Evolutionary conservation across 257 asterid genomes (phyloP).

Genomic region (Ilex aquifolium): DNA sequence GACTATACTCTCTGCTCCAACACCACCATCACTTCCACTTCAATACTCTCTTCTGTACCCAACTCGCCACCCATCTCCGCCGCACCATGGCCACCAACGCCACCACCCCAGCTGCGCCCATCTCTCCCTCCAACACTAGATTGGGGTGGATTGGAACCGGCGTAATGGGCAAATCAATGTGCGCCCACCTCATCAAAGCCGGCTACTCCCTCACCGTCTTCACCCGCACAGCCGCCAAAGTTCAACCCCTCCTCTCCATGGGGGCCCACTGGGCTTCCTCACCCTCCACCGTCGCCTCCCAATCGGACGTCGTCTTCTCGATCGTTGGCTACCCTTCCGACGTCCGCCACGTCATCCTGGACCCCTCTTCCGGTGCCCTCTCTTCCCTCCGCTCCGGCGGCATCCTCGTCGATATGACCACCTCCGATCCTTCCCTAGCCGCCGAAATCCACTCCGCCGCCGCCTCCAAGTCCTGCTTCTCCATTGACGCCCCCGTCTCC

Average conservation of each 20-base stretch:
- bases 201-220: constrained; percentile 72
- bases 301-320: constrained; percentile 79
- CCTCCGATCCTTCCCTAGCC: constrained; percentile 89
- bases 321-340: constrained; percentile 93
- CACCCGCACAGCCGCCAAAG: constrained; percentile 86
- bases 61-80: constrained; percentile 20
- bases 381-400: constrained; percentile 67
- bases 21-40: constrained; percentile 7
- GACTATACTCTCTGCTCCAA: constrained; percentile 23
- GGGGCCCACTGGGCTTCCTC: constrained; percentile 85
- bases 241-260: constrained; percentile 60
- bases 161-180: constrained; percentile 90
- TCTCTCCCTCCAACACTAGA: constrained; percentile 55
- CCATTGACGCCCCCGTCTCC: constrained; percentile 86
- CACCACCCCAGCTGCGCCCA: constrained; percentile 20
- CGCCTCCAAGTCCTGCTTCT: constrained; percentile 40
- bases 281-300: constrained; percentile 73
- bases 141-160: constrained; percentile 95
- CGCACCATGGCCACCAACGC: constrained; percentile 46
- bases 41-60: constrained; percentile 1
- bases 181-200: constrained; percentile 78
- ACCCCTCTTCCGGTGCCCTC: constrained; percentile 64
- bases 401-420: constrained; percentile 74
- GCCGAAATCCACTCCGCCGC: constrained; percentile 70
- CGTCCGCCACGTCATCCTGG: constrained; percentile 81